Base-by-base conservation (phyloP, 345 rosid genomes). In the Brassica napus region DNA sequence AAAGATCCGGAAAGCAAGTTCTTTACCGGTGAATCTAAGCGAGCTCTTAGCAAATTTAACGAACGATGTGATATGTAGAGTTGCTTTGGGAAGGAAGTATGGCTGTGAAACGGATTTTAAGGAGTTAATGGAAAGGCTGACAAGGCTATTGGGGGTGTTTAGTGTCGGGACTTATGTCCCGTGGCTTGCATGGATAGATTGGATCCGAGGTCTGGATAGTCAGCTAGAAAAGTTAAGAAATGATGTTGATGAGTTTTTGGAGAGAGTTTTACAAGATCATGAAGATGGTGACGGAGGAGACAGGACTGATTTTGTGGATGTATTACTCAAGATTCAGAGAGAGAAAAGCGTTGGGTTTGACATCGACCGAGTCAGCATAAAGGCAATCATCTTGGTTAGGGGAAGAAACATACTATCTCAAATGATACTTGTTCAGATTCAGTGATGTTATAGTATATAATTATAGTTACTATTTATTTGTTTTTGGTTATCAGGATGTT, bases 1-100 rank as follows among this genome's bases (percentile, higher is more conserved):
- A 1, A 87, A 67, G 65, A 67, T 92, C 31, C 4, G 73, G 14
- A 3, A 74, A 1, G 74, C 80, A 1, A 12, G 67, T 37, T 62
- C 75, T 12, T 16, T 2, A 32, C 77, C 82, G 0, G 21, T 88
- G 1, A 79, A 92, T 77, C 70, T 89, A 47, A 88, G 85, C 24
- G 82, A 82, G 65, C 23, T 74, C 15, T 61, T 84, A 2, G 26
- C 62, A 1, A 21, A 16, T 8, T 64, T 83, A 2, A 82, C 90
- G 0, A 88, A 85, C 65, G 85, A 87, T 70, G 79, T 90, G 21
- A 61, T 84, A 24, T 88, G 91, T 47, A 82, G 92, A 80, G 80
- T 64, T n/a, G 85, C 90, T 15, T 78, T 88, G 1, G 94, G 97
- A 23, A 84, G 82, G 62, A 90, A 87, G 68, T 84, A 90, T 15